Evolutionary conservation across 257 asterid species (phyloP).

Genomic region (Phtheirospermum japonicum): DNA sequence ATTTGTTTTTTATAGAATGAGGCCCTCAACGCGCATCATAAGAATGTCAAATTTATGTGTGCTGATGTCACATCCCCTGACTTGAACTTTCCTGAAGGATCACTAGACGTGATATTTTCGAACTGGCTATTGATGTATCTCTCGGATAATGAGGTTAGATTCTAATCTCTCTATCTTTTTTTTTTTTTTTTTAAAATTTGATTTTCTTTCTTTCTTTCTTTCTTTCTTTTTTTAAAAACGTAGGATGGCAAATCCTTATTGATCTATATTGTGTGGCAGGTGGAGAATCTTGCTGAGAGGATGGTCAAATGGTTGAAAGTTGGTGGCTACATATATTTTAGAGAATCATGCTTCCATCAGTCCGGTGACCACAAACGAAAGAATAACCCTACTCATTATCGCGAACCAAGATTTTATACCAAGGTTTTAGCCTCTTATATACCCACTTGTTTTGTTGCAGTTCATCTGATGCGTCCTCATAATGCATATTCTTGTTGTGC

Average conservation of each 20-base stretch:
- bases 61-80: slow-evolving; percentile 91
- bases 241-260: no score
- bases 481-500: no score
- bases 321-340: slow-evolving; percentile 87
- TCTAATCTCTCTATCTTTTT: slow-evolving; percentile 7
- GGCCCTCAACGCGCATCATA: slow-evolving; percentile 53
- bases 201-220: no score
- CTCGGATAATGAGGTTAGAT: slow-evolving; percentile 81
- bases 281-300: slow-evolving; percentile 60
- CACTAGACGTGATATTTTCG: slow-evolving; percentile 81
- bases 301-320: slow-evolving; percentile 87
- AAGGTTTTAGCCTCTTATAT: slow-evolving; percentile 47
- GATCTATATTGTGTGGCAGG: slow-evolving; percentile 44
- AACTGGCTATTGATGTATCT: slow-evolving; percentile 98
- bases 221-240: no score
- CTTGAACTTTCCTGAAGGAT: slow-evolving; percentile 64
- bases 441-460: slow-evolving; percentile 1
- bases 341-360: slow-evolving; percentile 96
- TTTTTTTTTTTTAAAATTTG: neutral
- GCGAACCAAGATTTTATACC: slow-evolving; percentile 90
- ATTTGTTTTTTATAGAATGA: slow-evolving; percentile 55
- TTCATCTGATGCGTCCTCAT: neutral
- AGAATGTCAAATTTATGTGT: slow-evolving; percentile 77
- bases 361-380: slow-evolving; percentile 92
- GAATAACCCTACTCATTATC: slow-evolving; percentile 86